Base-by-base conservation (phyloP, 2,329 filamentous ascomycete species). In the Pseudogymnoascus sp. region DNA sequence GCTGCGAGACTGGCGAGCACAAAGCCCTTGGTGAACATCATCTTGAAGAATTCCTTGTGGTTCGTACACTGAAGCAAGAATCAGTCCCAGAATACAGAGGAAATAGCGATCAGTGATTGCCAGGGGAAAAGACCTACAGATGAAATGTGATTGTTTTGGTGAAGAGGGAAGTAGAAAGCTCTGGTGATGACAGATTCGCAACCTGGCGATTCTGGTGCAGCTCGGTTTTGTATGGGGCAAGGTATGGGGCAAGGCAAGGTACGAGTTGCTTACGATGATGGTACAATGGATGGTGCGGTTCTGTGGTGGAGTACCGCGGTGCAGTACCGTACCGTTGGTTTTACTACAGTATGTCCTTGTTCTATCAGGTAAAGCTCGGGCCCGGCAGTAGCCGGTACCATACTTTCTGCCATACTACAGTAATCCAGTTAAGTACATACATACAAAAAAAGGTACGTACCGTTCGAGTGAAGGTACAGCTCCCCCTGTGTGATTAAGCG, bases 21-120 rank as follows among this genome's bases (percentile, higher is more conserved):
- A 70, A 87, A 78, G 77, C 80, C 82, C 80, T 84, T 85, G 68
- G 87, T 68, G 63, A 83, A 75, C 64, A 72, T 68, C 71, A 73
- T 72, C 61, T 64, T 69, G 66, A 62, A 29, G 33, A 43, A 41
- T 52, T 60, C 33, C 58, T 21, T 19, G 10, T 55, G n/a, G n/a
- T 55, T 55, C n/a, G 29, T 33, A 55, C 29, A 55, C 49, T 55
- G 29, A 55, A 35, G 49, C 29, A 10, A 19, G 29, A 33, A 55
- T 55, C 16, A 55, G 49, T 33, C 26, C 33, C 29, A 55, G 16
- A 33, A 55, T 33, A 33, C n/a, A 10, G 49, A 55, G n/a, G 16
- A 55, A 55, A 21, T 55, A 12, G 10, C 6, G 29, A 19, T 33
- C 3, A 35, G 29, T 29, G 41, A 52, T 16, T n/a, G 23, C 11